phyloP scores from a whole-genome alignment of 352 stramenopile species.

The Globisporangium nagaii region DNA sequence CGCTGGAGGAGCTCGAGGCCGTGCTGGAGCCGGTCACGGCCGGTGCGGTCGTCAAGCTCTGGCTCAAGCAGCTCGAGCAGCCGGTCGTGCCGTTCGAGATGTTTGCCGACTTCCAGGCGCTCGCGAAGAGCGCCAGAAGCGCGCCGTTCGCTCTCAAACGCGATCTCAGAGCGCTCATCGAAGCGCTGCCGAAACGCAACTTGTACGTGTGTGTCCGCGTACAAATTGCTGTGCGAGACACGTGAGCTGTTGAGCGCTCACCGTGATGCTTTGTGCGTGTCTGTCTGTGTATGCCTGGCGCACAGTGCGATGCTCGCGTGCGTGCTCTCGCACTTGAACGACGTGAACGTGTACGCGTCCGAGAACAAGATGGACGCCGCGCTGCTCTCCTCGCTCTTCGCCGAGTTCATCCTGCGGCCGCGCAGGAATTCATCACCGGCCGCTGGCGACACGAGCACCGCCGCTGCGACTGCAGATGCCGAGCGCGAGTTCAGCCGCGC shows the following conservation, averaged over 20 bases:
- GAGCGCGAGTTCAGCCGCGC: slow-evolving; percentile 11
- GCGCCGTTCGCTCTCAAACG: slow-evolving; percentile 47
- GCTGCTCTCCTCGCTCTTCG: slow-evolving; percentile 44
- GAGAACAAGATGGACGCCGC: slow-evolving; percentile 70
- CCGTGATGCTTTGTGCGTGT: no score
- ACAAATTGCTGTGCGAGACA: no score
- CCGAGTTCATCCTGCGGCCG: slow-evolving; percentile 48
- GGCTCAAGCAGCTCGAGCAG: slow-evolving; percentile 61
- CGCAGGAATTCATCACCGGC: background rate
- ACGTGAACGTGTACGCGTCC: slow-evolving; percentile 71
- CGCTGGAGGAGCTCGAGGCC: slow-evolving; percentile 53
- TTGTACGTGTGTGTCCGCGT: slow-evolving; percentile 33
- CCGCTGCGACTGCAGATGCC: slow-evolving; percentile 9
- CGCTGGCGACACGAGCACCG: slow-evolving; percentile 1
- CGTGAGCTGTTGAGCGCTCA: background rate
- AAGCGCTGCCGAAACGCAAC: slow-evolving; percentile 53
- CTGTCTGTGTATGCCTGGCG: no score
- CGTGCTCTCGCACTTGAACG: slow-evolving; percentile 77
- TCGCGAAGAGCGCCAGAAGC: slow-evolving; percentile 34
- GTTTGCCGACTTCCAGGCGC: slow-evolving; percentile 47
- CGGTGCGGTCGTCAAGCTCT: slow-evolving; percentile 53
- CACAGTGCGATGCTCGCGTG: slow-evolving; percentile 61
- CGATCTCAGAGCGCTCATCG: slow-evolving; percentile 54
- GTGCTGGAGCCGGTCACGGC: slow-evolving; percentile 54
- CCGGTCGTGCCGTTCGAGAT: slow-evolving; percentile 60